Evolutionary conservation across 169 alveolate species (phyloP).

Genomic region (Babesia caballi): DNA sequence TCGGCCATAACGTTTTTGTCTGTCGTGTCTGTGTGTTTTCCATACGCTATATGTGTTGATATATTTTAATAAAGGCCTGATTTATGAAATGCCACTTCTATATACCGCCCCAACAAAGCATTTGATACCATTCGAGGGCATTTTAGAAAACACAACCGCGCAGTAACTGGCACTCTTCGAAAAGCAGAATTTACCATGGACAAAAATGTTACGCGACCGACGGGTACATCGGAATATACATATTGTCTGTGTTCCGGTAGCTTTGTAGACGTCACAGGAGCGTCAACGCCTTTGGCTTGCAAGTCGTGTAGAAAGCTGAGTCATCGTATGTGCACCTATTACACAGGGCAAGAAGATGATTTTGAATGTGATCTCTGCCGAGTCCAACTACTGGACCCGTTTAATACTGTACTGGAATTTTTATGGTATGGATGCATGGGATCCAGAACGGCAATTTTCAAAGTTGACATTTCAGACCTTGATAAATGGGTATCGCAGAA

Average conservation of each 20-base stretch:
- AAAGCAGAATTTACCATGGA: not conserved
- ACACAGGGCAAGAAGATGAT: slow-evolving; percentile 48
- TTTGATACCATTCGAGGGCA: no score
- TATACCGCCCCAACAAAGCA: no score
- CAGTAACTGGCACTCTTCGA: no score
- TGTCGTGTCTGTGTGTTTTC: no score
- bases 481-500: slow-evolving; percentile 64
- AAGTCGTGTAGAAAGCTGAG: slow-evolving; percentile 38
- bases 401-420: slow-evolving; percentile 67
- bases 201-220: not conserved
- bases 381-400: slow-evolving; percentile 73
- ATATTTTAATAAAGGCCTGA: no score
- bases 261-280: not conserved
- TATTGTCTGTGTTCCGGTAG: slow-evolving; percentile 52
- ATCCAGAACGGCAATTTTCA: slow-evolving; percentile 39
- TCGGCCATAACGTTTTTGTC: no score
- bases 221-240: not conserved
- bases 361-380: slow-evolving; percentile 73
- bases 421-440: slow-evolving; percentile 70
- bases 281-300: slow-evolving; percentile 22
- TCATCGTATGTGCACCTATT: slow-evolving; percentile 44
- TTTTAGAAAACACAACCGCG: no score
- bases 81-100: no score
- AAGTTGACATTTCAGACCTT: slow-evolving; percentile 54
- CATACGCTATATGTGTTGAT: no score